Conservation (phyloP, 2,329 filamentous ascomycete genomes). For the Exophiala viscosa region DNA sequence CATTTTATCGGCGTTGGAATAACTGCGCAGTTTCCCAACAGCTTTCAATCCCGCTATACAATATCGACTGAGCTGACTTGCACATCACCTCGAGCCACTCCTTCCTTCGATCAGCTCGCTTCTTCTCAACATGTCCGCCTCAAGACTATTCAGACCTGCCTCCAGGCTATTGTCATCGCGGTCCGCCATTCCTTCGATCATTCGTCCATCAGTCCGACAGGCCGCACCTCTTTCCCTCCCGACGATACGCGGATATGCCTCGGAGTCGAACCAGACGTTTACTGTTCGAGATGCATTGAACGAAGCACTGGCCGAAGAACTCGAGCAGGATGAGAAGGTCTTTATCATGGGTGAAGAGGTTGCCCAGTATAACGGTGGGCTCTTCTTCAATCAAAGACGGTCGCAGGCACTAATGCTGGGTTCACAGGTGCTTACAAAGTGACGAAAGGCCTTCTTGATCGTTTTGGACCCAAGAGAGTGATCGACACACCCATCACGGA, state of each 20-base stretch:
- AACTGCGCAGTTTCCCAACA: too few relatives aligned
- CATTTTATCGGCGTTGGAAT: too few relatives aligned
- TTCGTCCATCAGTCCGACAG: constrained; percentile 35
- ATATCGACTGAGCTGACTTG: too few relatives aligned
- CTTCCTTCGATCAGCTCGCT: constrained; percentile 37
- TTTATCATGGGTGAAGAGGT: constrained; percentile 97
- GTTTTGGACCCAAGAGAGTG: constrained; percentile 94
- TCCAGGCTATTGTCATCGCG: constrained; percentile 59
- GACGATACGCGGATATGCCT: constrained; percentile 54
- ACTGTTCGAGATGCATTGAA: constrained; percentile 97
- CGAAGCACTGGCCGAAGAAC: constrained; percentile 95
- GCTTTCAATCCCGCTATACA: too few relatives aligned
- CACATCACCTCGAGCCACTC: constrained; percentile 29
- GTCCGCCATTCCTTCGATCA: constrained; percentile 33
- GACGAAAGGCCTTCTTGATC: constrained; percentile 93
- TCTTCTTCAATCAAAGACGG: constrained; percentile 16
- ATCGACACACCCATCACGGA: constrained; percentile 99
- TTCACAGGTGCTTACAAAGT: constrained; percentile 70
- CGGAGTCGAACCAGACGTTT: constrained; percentile 74
- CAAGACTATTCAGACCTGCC: constrained; percentile 62
- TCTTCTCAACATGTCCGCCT: constrained; percentile 53
- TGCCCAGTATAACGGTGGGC: constrained; percentile 98
- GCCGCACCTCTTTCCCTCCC: constrained; percentile 47
- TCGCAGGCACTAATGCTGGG: constrained; percentile 1
- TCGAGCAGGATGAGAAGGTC: constrained; percentile 90